Evolutionary conservation across 139 green algal species (phyloP).

Genomic region (Volvox africanus): DNA sequence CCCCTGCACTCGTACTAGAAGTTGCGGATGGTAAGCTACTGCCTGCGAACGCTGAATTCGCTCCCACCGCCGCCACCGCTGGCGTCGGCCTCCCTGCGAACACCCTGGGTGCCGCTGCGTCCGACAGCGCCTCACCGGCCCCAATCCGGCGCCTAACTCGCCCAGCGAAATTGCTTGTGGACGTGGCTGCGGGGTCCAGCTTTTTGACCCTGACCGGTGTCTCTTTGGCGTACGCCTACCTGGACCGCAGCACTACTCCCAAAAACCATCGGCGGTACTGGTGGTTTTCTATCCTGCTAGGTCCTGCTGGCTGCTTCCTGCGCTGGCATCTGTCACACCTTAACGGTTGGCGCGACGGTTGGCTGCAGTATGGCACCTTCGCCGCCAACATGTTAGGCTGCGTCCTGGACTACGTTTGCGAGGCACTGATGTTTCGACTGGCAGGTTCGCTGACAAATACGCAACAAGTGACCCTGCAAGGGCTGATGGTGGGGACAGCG

Average conservation of each 20-base stretch:
- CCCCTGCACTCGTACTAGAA: neutral
- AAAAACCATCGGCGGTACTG: neutral
- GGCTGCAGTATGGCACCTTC: slow-evolving; percentile 84
- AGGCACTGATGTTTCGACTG: slow-evolving; percentile 49
- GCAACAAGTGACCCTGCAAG: slow-evolving; percentile 37
- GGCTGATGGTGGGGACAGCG: slow-evolving; percentile 69
- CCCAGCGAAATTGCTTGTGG: neutral
- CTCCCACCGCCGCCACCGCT: neutral
- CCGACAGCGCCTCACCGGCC: neutral
- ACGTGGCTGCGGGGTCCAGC: neutral
- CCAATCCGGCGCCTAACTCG: neutral
- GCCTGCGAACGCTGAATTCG: neutral
- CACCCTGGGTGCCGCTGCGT: neutral
- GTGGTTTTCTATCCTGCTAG: slow-evolving; percentile 61
- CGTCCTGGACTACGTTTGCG: slow-evolving; percentile 60
- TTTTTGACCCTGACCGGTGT: slow-evolving; percentile 24
- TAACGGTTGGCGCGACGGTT: slow-evolving; percentile 72
- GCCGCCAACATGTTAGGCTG: slow-evolving; percentile 80
- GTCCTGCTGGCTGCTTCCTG: slow-evolving; percentile 57
- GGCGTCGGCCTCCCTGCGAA: no score
- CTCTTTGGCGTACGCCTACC: neutral
- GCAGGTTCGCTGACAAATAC: neutral
- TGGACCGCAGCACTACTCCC: neutral
- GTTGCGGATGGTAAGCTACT: neutral
- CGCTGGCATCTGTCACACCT: slow-evolving; percentile 76